Base-by-base conservation (phyloP, 495 filamentous ascomycete genomes). In the Penicillium fimorum region DNA sequence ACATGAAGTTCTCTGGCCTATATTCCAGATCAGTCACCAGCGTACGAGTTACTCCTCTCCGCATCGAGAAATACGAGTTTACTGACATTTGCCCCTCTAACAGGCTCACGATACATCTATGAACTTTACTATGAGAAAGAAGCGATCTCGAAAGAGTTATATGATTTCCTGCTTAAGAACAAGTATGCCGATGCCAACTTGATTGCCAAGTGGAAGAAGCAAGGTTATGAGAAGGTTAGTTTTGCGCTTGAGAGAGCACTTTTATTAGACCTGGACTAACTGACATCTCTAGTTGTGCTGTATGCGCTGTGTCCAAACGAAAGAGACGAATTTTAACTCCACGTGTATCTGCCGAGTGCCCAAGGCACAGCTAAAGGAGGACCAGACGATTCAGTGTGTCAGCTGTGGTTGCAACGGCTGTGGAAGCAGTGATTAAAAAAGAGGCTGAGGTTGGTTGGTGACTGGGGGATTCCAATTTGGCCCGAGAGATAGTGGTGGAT, bases 141-240 rank as follows among this genome's bases (percentile, higher is more conserved):
- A 72, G 92, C 92, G 44, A 97, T 99, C 73, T 87, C 82, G 57
- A 91, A 89, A 71, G 78, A 83, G 69, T 79, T 97, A 13, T 99
- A 99, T 70, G 93, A 96, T 58, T 99, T 89, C 88, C 77, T 97
- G 63, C 79, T 97, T 44, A 99, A 99, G 82, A 96, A 97, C 70
- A 86, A 86, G 46, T 97, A 99, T 70, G 94, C 90, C 10, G 94
- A 99, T 76, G 83, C 88, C 18, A 92, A 88, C 70, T 76, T 99
- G 59, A 97, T 99, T 66, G 94, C 94, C 15, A 97, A 99, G 76
- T 99, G 94, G 94, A 99, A 99, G 82, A 99, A 97, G 76, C 88
- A 93, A 66, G 95, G 94, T 20, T 99, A 99, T 73, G 94, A 97
- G 75, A 97, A 97, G 85, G 89, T 90, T 73, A 46, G 79, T 49